A percentile compares a stretch with the other conserved stretches of the same genome.
Evolutionary conservation across 345 rosid genomes (phyloP).

Genomic region (Eucalyptus guilfoylei): DNA sequence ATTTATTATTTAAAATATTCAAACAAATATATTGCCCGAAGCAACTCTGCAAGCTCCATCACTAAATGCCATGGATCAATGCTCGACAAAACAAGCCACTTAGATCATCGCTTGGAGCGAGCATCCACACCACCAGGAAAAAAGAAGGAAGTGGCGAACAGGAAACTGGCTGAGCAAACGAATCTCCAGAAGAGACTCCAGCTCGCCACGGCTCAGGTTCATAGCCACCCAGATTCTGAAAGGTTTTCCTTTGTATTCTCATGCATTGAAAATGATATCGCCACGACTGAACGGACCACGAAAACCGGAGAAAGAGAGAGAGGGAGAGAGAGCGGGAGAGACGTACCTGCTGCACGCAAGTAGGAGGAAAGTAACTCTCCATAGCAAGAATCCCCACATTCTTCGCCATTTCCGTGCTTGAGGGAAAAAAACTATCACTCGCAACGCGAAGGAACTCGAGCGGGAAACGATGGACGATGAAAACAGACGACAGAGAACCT

Average conservation of each 20-base stretch:
- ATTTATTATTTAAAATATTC: too few relatives aligned
- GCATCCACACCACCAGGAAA: background rate
- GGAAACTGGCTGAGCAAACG: background rate
- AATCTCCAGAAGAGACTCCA: background rate
- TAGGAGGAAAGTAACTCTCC: slow-evolving; percentile 95
- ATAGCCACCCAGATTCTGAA: background rate
- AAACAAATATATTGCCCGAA: background rate
- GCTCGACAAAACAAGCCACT: background rate
- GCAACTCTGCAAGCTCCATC: background rate
- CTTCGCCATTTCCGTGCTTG: slow-evolving; percentile 47
- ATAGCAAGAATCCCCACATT: slow-evolving; percentile 91
- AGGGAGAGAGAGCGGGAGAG: background rate
- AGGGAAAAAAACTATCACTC: background rate
- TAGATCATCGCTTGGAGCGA: background rate
- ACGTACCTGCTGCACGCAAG: slow-evolving; percentile 78
- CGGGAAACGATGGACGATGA: background rate
- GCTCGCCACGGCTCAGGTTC: background rate
- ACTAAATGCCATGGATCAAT: background rate
- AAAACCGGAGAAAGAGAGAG: background rate
- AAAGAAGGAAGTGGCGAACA: background rate
- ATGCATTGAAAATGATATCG: background rate
- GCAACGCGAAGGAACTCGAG: background rate
- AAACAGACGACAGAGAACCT: background rate
- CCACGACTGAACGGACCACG: background rate
- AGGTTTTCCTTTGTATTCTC: background rate